Evolutionary conservation across 2,329 filamentous ascomycete species (phyloP).

Genomic region (Penicillium sp.): DNA sequence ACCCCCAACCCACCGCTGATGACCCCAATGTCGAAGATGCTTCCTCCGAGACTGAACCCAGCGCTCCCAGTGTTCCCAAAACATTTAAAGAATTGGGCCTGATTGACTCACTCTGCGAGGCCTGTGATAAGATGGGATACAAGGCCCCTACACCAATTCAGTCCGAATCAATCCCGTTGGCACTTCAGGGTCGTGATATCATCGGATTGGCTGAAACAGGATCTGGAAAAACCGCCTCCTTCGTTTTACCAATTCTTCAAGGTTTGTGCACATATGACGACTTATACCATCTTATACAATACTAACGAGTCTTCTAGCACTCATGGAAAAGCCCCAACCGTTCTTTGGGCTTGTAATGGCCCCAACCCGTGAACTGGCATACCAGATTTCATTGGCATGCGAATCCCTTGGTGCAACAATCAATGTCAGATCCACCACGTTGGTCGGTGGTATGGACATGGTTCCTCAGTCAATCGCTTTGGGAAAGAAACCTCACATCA

Average conservation of each 20-base stretch:
- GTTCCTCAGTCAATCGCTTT: constrained; percentile 86
- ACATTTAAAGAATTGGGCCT: constrained; percentile 65
- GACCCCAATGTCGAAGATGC: constrained; percentile 8
- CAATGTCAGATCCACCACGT: constrained; percentile 77
- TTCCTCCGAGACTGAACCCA: constrained; percentile 5
- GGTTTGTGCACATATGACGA: neutral
- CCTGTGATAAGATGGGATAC: constrained; percentile 79
- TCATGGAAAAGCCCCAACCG: constrained; percentile 83
- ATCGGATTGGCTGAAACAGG: constrained; percentile 95
- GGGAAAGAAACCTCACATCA: constrained; percentile 91
- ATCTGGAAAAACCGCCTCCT: constrained; percentile 93
- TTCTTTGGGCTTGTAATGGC: constrained; percentile 88
- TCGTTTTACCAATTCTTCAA: constrained; percentile 80
- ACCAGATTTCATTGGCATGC: constrained; percentile 84
- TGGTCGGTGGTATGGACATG: constrained; percentile 96
- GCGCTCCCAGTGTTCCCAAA: constrained; percentile 32
- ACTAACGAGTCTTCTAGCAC: constrained; percentile 44
- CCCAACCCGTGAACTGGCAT: constrained; percentile 88
- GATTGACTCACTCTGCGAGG: constrained; percentile 83
- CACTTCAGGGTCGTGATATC: constrained; percentile 77
- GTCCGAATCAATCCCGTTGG: constrained; percentile 75
- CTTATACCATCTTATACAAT: neutral
- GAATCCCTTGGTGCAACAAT: constrained; percentile 86
- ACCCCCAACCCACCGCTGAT: constrained; percentile 7
- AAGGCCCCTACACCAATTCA: constrained; percentile 88